A percentile compares a stretch with the other conserved stretches of the same genome.
Evolutionary conservation across 2,329 filamentous ascomycete genomes (phyloP).

Genomic region (Dryadomyces quercus-mongolicae): DNA sequence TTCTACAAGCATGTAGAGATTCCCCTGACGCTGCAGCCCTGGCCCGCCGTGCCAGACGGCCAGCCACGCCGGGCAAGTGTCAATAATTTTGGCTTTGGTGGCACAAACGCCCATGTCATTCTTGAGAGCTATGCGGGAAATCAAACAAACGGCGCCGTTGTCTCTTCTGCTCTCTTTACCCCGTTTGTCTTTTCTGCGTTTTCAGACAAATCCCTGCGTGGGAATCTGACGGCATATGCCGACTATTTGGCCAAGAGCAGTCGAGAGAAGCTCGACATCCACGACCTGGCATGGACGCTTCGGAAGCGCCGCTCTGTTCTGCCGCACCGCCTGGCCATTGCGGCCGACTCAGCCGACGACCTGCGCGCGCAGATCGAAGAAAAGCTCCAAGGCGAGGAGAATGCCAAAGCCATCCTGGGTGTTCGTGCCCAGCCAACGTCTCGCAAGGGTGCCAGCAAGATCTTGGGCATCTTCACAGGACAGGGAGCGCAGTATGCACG

Average conservation of each 20-base stretch:
- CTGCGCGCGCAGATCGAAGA: neutral
- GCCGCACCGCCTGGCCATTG: neutral
- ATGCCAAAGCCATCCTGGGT: neutral
- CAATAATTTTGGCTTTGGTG: conserved; percentile 45
- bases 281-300: conserved; percentile 13
- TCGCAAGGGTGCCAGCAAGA: neutral
- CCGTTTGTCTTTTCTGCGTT: neutral
- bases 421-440: neutral
- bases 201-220: neutral
- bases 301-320: conserved; percentile 9
- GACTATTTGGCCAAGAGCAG: neutral
- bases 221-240: neutral
- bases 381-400: neutral
- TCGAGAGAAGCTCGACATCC: neutral
- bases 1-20: conserved; percentile 15
- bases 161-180: neutral
- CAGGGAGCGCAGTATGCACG: conserved; percentile 15
- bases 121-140: conserved; percentile 21
- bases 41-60: conserved; percentile 18
- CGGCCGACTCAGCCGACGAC: neutral
- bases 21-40: conserved; percentile 6
- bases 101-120: conserved; percentile 41
- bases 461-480: conserved; percentile 13
- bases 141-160: neutral
- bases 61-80: conserved; percentile 35